These are phyloP conservation scores for Lycium barbarum DNA, from an alignment of 257 asterid genomes.

Conservation along the genomic window DNA sequence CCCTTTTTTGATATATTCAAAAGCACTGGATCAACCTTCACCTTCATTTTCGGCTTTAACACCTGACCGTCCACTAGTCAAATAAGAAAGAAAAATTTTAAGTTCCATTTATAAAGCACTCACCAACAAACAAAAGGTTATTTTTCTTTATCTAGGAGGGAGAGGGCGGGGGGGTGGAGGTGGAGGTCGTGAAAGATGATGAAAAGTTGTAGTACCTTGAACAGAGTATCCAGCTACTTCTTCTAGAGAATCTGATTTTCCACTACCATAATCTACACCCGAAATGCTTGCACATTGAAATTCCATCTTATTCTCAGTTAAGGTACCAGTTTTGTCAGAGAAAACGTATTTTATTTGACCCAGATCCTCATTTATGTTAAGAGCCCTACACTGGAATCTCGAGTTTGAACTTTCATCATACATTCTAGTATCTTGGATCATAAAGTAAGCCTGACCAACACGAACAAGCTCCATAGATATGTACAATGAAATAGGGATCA, in stretches of 20 bases:
- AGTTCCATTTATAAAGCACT: constrained; percentile 7
- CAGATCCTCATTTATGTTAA: constrained; percentile 97
- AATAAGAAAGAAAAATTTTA: constrained; percentile 35
- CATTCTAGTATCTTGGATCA: constrained; percentile 81
- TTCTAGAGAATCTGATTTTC: constrained; percentile 47
- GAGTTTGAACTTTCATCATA: constrained; percentile 72
- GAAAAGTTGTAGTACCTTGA: constrained; percentile 59
- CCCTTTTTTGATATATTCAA: constrained; percentile 55
- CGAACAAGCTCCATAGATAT: constrained; percentile 99
- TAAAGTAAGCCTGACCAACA: constrained; percentile 96
- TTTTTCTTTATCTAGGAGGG: neutral
- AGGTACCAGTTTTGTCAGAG: constrained; percentile 96
- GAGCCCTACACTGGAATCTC: constrained; percentile 94
- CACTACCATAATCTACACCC: constrained; percentile 67
- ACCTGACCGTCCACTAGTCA: constrained; percentile 63
- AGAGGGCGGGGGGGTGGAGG: neutral
- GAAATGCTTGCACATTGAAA: constrained; percentile 92
- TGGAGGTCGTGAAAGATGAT: neutral
- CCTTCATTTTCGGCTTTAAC: constrained; percentile 82
- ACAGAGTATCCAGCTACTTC: constrained; percentile 51
- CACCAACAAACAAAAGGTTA: neutral
- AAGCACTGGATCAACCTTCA: constrained; percentile 76
- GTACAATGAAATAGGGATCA: constrained; percentile 97
- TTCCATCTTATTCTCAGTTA: constrained; percentile 99
- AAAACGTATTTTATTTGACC: constrained; percentile 97